A percentile compares a stretch with the other conserved stretches of the same genome.
These are phyloP conservation scores for Rubroboletus satanas DNA, from an alignment of 768 basidiomycete species.

Conservation along the genomic window DNA sequence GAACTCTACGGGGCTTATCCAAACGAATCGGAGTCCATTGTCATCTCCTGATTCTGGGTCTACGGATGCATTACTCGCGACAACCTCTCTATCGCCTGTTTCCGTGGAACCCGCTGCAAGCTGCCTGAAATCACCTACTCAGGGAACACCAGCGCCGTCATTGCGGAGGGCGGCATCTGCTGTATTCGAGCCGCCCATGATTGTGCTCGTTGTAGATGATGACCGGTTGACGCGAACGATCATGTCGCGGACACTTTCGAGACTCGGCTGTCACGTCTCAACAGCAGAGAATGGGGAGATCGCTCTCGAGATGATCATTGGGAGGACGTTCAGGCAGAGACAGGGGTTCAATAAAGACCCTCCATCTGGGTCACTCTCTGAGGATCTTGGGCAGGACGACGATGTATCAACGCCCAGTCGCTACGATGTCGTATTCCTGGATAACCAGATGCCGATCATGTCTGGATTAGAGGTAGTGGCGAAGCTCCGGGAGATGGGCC, in stretches of 20 bases:
- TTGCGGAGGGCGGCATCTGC: conserved; percentile 7
- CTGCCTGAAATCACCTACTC: conserved; percentile 12
- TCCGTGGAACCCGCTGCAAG: conserved; percentile 6
- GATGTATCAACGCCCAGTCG: neutral
- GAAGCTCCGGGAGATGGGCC: conserved; percentile 59
- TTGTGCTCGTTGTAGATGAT: conserved; percentile 80
- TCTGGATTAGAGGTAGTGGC: conserved; percentile 67
- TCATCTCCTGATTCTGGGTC: conserved; percentile 4
- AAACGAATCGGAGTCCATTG: neutral
- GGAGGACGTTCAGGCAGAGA: conserved; percentile 19
- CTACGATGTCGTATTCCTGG: conserved; percentile 50
- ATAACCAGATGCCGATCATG: conserved; percentile 83
- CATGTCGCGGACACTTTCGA: conserved; percentile 75
- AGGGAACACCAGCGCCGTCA: conserved; percentile 7
- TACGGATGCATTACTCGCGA: neutral
- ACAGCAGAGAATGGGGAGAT: conserved; percentile 82
- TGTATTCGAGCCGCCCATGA: conserved; percentile 49
- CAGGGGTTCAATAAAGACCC: neutral
- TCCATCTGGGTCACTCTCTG: neutral
- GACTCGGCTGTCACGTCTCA: conserved; percentile 73
- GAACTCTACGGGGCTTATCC: neutral
- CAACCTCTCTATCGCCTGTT: neutral
- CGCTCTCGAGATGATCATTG: conserved; percentile 69
- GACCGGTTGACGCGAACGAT: conserved; percentile 75
- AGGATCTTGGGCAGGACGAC: neutral